Conservation (phyloP, 805 yeast species). For the Candida germanica region DNA sequence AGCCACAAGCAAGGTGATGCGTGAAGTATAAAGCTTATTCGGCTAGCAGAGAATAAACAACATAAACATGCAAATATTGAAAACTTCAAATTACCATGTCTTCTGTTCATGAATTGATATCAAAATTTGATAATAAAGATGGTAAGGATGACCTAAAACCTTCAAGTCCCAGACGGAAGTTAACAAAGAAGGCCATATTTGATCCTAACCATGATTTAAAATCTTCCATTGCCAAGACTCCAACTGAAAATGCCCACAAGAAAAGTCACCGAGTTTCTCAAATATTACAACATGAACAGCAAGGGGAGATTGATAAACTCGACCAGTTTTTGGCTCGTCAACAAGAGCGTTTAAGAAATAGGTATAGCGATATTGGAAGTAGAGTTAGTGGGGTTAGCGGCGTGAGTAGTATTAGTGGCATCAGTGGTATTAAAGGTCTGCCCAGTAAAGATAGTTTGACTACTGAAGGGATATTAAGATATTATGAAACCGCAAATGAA, state of each 20-base stretch:
- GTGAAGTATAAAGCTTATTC: background rate
- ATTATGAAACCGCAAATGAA: too few species aligned
- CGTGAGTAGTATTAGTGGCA: too few species aligned
- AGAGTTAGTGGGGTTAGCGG: too few species aligned
- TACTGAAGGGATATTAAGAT: too few species aligned
- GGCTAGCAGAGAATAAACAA: background rate
- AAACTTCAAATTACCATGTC: background rate
- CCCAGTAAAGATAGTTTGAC: too few species aligned
- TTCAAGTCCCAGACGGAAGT: background rate
- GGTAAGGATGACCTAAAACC: background rate
- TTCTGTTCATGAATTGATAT: slow-evolving; percentile 9
- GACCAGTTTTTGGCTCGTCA: background rate
- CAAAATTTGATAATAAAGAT: slow-evolving; percentile 7
- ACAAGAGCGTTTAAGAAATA: background rate
- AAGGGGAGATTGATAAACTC: background rate
- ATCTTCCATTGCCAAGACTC: background rate
- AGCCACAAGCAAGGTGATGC: background rate
- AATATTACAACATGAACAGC: background rate
- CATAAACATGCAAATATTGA: background rate
- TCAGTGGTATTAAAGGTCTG: too few species aligned
- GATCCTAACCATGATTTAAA: slow-evolving; percentile 7
- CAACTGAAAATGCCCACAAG: slow-evolving; percentile 3
- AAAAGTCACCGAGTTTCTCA: slow-evolving; percentile 1
- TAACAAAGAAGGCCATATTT: slow-evolving; percentile 3
- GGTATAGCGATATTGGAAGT: too few species aligned